Conservation (phyloP, 2,329 filamentous ascomycete species). For the Penicillium sp. region DNA sequence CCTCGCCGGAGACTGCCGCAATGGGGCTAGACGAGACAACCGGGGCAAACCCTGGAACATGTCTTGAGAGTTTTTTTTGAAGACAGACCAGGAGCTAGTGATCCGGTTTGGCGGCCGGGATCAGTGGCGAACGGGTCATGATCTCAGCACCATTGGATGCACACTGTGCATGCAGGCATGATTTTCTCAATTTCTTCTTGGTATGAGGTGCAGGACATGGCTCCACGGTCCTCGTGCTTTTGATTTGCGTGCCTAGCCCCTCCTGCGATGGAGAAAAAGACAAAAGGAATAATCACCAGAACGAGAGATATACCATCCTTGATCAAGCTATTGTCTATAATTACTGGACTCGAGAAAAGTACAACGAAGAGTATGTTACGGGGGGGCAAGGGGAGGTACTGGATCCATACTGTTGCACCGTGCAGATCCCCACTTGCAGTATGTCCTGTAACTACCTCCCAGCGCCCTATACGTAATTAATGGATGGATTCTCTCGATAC, state of each 20-base stretch:
- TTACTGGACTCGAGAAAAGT: not conserved
- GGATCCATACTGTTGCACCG: not conserved
- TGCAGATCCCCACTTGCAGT: not conserved
- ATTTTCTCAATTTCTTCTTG: not conserved
- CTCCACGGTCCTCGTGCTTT: not conserved
- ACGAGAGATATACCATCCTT: not conserved
- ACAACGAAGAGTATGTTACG: not conserved
- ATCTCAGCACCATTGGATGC: not conserved
- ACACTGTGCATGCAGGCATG: not conserved
- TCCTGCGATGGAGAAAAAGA: not conserved
- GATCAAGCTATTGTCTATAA: not conserved
- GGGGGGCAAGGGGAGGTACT: not conserved
- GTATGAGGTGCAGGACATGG: not conserved
- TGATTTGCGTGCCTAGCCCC: not conserved
- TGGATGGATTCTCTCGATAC: not conserved
- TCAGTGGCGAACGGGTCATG: not conserved
- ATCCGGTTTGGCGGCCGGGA: not conserved
- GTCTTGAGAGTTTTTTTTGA: not conserved
- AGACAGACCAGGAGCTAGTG: not conserved
- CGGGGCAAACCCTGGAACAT: not conserved
- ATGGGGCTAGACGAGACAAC: constrained; percentile 3
- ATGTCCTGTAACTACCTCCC: not conserved
- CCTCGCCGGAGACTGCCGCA: constrained; percentile 4
- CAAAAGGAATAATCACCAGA: not conserved
- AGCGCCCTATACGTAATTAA: constrained; percentile 4